These are phyloP conservation scores for Aspergillus affinis DNA, from an alignment of 495 filamentous ascomycete genomes.

Conservation along the genomic window DNA sequence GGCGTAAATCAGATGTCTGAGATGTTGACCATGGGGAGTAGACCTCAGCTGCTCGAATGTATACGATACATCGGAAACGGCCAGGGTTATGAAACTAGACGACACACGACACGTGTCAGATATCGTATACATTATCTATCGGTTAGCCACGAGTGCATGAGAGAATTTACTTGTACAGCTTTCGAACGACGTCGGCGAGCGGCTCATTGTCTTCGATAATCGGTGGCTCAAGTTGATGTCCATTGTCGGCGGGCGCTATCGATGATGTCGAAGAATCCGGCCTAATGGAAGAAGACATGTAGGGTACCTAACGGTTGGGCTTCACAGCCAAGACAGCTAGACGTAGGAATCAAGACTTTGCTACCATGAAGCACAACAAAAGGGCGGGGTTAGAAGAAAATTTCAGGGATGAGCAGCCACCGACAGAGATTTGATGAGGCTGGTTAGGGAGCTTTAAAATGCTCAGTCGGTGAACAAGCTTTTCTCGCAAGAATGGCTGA, in stretches of 20 bases:
- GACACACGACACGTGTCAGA: constrained; percentile 2
- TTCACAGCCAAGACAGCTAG: not conserved
- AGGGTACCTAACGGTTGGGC: too few relatives aligned
- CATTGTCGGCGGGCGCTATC: constrained; percentile 16
- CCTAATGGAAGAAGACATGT: constrained; percentile 5
- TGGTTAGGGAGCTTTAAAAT: not conserved
- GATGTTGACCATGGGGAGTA: constrained; percentile 59
- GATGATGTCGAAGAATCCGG: constrained; percentile 18
- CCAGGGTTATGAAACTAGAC: constrained; percentile 62
- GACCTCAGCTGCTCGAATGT: constrained; percentile 80
- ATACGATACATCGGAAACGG: constrained; percentile 61
- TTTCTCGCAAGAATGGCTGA: not conserved
- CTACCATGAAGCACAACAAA: not conserved
- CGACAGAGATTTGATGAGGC: not conserved
- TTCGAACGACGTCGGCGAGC: constrained; percentile 65
- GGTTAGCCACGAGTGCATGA: not conserved
- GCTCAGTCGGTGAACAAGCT: constrained; percentile 11
- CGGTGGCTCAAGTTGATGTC: constrained; percentile 47
- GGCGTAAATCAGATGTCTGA: constrained; percentile 65
- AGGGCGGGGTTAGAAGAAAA: not conserved
- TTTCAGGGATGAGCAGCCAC: not conserved
- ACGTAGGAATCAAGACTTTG: not conserved
- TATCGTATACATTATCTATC: not conserved
- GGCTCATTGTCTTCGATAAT: constrained; percentile 62
- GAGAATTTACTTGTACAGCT: constrained; percentile 59